Conservation (phyloP, 305 asterid species). For the Rubia peregrina region DNA sequence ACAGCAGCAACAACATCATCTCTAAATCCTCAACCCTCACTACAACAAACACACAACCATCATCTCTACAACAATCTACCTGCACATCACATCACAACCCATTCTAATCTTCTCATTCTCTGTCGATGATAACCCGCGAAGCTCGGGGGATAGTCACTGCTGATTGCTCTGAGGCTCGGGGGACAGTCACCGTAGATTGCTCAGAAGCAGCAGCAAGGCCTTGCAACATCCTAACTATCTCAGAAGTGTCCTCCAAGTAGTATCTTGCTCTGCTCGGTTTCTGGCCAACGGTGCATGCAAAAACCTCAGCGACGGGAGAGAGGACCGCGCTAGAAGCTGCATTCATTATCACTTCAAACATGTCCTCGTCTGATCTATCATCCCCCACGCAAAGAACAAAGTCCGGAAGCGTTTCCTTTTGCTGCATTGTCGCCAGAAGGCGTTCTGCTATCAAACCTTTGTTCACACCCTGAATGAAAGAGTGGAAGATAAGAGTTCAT, state of each 20-base stretch:
- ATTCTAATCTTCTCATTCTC: slow-evolving; percentile 22
- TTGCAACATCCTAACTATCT: slow-evolving; percentile 71
- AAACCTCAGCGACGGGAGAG: slow-evolving; percentile 77
- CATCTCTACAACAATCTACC: slow-evolving; percentile 5
- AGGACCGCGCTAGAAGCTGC: slow-evolving; percentile 52
- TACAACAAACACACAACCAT: neutral
- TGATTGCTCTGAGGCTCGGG: slow-evolving; percentile 25
- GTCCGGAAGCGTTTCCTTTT: slow-evolving; percentile 55
- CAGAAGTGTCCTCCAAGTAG: slow-evolving; percentile 61
- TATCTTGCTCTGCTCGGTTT: slow-evolving; percentile 79
- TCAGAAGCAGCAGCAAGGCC: slow-evolving; percentile 73
- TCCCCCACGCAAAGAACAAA: slow-evolving; percentile 85
- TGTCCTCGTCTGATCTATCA: slow-evolving; percentile 81
- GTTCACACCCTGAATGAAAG: slow-evolving; percentile 53
- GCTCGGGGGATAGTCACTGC: slow-evolving; percentile 16
- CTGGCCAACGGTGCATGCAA: slow-evolving; percentile 82
- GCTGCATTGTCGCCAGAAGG: slow-evolving; percentile 48
- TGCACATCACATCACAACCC: slow-evolving; percentile 7
- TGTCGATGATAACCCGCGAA: slow-evolving; percentile 25
- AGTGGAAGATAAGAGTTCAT: neutral
- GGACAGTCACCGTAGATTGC: slow-evolving; percentile 26
- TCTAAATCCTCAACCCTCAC: slow-evolving; percentile 11
- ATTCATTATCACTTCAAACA: slow-evolving; percentile 75
- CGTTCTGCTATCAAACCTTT: slow-evolving; percentile 65
- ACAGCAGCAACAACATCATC: slow-evolving; percentile 2